Percentiles rank a stretch among this genome's conserved stretches.
phyloP scores from a whole-genome alignment of 1,139 yeast genomes.

The Nakaseomyces glabratus region DNA sequence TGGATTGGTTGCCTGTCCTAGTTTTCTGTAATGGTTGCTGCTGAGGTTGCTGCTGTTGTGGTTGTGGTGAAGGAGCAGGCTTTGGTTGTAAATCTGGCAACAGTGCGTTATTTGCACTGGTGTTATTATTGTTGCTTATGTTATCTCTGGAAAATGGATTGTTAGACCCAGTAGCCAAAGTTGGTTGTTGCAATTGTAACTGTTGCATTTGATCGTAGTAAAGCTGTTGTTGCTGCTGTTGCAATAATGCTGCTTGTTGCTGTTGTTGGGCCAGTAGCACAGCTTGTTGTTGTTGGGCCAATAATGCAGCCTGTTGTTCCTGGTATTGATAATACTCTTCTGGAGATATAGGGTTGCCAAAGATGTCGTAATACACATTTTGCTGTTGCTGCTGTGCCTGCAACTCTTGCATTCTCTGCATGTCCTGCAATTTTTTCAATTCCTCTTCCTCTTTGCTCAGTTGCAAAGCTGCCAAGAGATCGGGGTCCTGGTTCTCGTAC shows the following conservation, averaged over 20 bases:
- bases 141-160: conserved; percentile 68
- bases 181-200: conserved; percentile 38
- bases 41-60: conserved; percentile 23
- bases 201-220: conserved; percentile 27
- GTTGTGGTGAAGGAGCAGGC: conserved; percentile 27
- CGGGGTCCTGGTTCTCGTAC: conserved; percentile 50
- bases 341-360: conserved; percentile 64
- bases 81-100: conserved; percentile 23
- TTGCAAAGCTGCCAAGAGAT: conserved; percentile 53
- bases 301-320: conserved; percentile 33
- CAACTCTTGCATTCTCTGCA: conserved; percentile 43
- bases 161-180: conserved; percentile 64
- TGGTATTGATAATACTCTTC: conserved; percentile 34
- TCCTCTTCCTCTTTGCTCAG: conserved; percentile 86
- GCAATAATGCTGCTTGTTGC: conserved; percentile 16
- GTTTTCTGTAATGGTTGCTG: conserved; percentile 34
- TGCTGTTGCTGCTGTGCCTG: conserved; percentile 33
- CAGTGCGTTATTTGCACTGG: conserved; percentile 1
- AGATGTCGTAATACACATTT: conserved; percentile 48
- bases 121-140: conserved; percentile 6
- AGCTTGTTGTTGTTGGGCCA: conserved; percentile 19
- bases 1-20: conserved; percentile 38
- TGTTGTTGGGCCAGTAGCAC: conserved; percentile 17
- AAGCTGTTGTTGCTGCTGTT: conserved; percentile 26
- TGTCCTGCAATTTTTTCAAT: conserved; percentile 46